Percentiles rank a stretch among this genome's conserved stretches.
These are phyloP conservation scores for Zygosaccharomyces sapae DNA, from an alignment of 1,139 yeast genomes.

Conservation along the genomic window DNA sequence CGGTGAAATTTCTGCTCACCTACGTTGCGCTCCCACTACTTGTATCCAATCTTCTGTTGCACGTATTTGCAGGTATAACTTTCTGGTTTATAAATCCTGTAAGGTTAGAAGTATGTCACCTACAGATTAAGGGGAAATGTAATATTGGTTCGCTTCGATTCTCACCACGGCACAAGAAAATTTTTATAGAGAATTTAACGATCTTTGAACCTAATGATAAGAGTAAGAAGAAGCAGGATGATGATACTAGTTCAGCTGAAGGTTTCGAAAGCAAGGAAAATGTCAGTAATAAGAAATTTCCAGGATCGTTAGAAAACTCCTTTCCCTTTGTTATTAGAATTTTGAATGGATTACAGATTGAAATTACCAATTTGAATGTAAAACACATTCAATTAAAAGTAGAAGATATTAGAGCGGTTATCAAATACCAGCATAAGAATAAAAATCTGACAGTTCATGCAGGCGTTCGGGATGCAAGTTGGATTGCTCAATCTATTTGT, in stretches of 20 bases:
- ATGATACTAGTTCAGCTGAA: neutral
- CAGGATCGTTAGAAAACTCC: neutral
- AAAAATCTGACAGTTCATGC: neutral
- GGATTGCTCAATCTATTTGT: constrained; percentile 1
- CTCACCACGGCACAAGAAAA: constrained; percentile 17
- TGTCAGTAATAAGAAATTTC: neutral
- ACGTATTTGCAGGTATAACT: constrained; percentile 10
- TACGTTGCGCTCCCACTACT: constrained; percentile 9
- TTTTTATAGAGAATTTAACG: constrained; percentile 19
- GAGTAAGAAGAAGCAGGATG: neutral
- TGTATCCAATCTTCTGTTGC: constrained; percentile 6
- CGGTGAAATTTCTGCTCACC: constrained; percentile 4
- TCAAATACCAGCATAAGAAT: neutral
- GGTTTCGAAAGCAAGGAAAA: neutral
- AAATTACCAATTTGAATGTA: neutral
- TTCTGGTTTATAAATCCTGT: constrained; percentile 21
- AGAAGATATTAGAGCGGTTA: neutral
- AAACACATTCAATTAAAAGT: neutral
- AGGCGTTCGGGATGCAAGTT: neutral
- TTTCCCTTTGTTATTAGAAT: neutral
- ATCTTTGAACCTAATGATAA: neutral
- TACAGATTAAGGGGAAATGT: constrained; percentile 15
- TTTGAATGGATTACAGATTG: constrained; percentile 3
- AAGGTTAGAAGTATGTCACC: constrained; percentile 16
- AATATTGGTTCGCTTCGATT: constrained; percentile 23